These are phyloP conservation scores for Pelargonium myrrhifolium DNA, from an alignment of 441 rosid genomes.

Conservation along the genomic window DNA sequence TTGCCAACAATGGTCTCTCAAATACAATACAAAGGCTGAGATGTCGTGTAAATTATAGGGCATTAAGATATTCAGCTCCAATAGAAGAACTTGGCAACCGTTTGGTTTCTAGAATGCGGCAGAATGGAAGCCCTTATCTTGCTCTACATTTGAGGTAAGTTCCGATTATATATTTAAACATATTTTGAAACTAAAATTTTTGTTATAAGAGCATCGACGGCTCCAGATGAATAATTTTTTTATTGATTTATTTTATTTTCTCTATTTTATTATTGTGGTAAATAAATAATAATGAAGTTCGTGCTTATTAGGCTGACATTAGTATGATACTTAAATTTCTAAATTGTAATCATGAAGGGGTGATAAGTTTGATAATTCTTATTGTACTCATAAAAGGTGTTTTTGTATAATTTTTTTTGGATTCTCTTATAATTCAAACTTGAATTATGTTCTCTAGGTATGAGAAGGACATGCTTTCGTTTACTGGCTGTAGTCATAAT, in stretches of 20 bases:
- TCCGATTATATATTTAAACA: constrained; percentile 5
- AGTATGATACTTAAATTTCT: no score
- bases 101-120: constrained; percentile 69
- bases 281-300: no score
- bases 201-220: background rate
- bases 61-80: constrained; percentile 67
- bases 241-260: no score
- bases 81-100: constrained; percentile 70
- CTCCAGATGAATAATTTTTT: no score
- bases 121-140: constrained; percentile 63
- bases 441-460: constrained; percentile 39
- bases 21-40: constrained; percentile 67
- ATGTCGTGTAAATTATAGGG: constrained; percentile 75
- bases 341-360: no score
- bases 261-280: no score
- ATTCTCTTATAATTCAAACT: background rate
- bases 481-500: constrained; percentile 84
- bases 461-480: constrained; percentile 95
- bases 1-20: constrained; percentile 69
- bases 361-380: no score
- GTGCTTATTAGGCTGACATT: no score
- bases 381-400: no score
- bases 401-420: constrained; percentile 1
- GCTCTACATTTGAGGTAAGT: constrained; percentile 87
- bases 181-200: background rate